Evolutionary conservation across 2,329 filamentous ascomycete genomes (phyloP), one percentile per base, ranked within the genome.

Genomic region (Pseudofabraea citricarpa): DNA sequence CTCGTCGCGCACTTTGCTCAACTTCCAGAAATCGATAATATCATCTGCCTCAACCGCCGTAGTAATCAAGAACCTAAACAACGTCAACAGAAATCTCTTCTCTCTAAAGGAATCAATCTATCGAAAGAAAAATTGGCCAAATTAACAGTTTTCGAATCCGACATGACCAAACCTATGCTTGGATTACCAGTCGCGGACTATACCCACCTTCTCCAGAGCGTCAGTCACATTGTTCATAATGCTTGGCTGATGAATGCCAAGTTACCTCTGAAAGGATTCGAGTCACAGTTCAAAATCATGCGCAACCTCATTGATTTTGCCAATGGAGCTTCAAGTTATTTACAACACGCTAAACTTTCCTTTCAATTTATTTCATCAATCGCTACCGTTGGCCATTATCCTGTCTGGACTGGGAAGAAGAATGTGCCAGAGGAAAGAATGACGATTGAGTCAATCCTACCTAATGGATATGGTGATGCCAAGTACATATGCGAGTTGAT

Each of bases 201-300:
- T 48, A 36, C 55, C 2, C 19, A 36, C 0, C 61, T 77, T 1
- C 52, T 59, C 0, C n/a, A 46, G 0, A 50, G 40, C 2, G 68
- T 68, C 7, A 77, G 73, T 0, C 68, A 74, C 45, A 66, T 78
- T 32, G 44, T 72, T n/a, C 71, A 75, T 53, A 73, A 70, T 37
- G 72, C 70, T 0, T 76, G 70, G 70, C 68, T 65, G 2, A 73
- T 75, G 69, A 69, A 60, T 42, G 56, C 52, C 6, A 54, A 62
- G 3, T 59, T 62, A n/a, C 64, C 77, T 2, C 13, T 35, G 12
- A 13, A 35, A 35, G 12, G 12, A 4, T 35, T 35, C 16, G 31
- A 35, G 31, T 9, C 31, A 18, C 31, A 35, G 18, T 35, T 35
- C 4, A 10, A 35, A 16, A 3, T 18, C 12, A 3, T 35, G 61